Conservation (phyloP, 2,329 filamentous ascomycete species). For the Hypoxylon sp. region DNA sequence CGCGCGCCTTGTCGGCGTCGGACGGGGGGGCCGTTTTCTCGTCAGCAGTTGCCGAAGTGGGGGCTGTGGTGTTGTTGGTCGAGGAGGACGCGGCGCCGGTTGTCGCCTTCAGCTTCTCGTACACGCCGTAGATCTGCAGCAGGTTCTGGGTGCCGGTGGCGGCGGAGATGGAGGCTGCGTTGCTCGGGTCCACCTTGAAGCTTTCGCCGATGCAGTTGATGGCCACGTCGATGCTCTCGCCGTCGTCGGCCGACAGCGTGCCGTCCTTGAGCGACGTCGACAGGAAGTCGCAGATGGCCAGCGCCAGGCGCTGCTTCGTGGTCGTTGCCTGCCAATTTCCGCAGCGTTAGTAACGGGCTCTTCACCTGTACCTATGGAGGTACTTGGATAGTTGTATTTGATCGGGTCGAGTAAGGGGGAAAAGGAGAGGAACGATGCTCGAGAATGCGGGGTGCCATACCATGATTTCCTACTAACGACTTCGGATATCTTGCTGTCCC, state of each 20-base stretch:
- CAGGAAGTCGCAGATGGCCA: conserved; percentile 97
- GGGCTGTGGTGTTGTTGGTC: conserved; percentile 50
- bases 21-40: conserved; percentile 31
- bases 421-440: neutral
- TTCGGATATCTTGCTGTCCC: neutral
- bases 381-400: no score
- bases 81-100: conserved; percentile 49
- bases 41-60: conserved; percentile 40
- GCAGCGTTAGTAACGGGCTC: neutral
- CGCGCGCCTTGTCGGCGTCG: conserved; percentile 71
- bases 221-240: conserved; percentile 93
- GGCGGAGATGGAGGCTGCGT: conserved; percentile 74
- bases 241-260: conserved; percentile 85
- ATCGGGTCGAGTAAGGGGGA: neutral
- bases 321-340: conserved; percentile 50
- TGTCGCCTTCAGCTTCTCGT: conserved; percentile 86
- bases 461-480: neutral
- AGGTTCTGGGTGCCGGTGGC: conserved; percentile 89
- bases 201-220: conserved; percentile 93
- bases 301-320: conserved; percentile 84
- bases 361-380: no score
- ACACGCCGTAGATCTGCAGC: conserved; percentile 90
- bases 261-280: conserved; percentile 84
- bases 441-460: neutral
- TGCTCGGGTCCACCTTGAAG: conserved; percentile 90